A percentile compares a stretch with the other conserved stretches of the same genome.
These are phyloP conservation scores for Penicillium sp. DNA, from an alignment of 2,329 filamentous ascomycete genomes.

Conservation along the genomic window DNA sequence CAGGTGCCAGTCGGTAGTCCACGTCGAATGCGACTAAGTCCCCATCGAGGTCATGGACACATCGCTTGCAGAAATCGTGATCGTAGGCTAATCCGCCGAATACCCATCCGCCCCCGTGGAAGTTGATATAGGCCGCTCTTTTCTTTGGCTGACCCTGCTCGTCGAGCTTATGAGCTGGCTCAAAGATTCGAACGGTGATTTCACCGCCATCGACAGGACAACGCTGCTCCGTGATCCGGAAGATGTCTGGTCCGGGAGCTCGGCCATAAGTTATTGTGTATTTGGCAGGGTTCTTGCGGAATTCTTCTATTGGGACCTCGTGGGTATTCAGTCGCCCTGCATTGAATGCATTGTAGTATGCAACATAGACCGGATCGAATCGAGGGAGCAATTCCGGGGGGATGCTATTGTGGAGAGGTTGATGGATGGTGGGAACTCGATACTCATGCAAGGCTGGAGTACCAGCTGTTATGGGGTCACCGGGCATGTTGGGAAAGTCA, in stretches of 20 bases:
- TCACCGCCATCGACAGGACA: slow-evolving; percentile 40
- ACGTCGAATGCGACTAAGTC: slow-evolving; percentile 45
- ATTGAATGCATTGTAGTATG: slow-evolving; percentile 44
- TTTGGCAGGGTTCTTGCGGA: slow-evolving; percentile 39
- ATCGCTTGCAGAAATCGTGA: slow-evolving; percentile 42
- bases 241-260: slow-evolving; percentile 35
- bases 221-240: slow-evolving; percentile 41
- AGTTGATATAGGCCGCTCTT: slow-evolving; percentile 43
- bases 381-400: slow-evolving; percentile 35
- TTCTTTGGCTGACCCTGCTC: slow-evolving; percentile 27
- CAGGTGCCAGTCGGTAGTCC: slow-evolving; percentile 44
- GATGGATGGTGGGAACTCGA: slow-evolving; percentile 22
- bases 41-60: slow-evolving; percentile 39
- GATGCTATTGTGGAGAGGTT: slow-evolving; percentile 45
- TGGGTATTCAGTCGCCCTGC: slow-evolving; percentile 43
- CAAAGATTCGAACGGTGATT: slow-evolving; percentile 42
- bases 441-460: slow-evolving; percentile 28
- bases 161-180: slow-evolving; percentile 30
- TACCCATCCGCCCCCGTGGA: slow-evolving; percentile 45
- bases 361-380: slow-evolving; percentile 42
- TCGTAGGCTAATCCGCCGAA: slow-evolving; percentile 41
- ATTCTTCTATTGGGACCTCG: slow-evolving; percentile 41
- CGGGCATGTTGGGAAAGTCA: slow-evolving; percentile 7
- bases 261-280: slow-evolving; percentile 42
- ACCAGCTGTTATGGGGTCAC: slow-evolving; percentile 6